phyloP scores from a whole-genome alignment of 352 stramenopile genomes.

The Thraustochytrium striatum region DNA sequence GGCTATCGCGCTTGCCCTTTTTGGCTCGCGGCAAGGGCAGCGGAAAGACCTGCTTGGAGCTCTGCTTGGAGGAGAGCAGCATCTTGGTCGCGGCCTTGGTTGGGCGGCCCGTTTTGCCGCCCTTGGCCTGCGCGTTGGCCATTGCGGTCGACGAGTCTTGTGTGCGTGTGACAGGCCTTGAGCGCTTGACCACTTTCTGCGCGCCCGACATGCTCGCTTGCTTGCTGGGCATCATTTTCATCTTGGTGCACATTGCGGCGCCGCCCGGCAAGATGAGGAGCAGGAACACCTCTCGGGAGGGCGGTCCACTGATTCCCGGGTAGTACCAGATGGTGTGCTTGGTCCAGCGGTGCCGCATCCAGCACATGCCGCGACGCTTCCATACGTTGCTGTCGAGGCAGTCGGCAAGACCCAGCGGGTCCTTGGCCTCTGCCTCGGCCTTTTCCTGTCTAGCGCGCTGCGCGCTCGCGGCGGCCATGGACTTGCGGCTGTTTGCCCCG shows the following conservation, averaged over 20 bases:
- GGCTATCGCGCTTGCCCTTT: too few species aligned
- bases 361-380: conserved; percentile 26
- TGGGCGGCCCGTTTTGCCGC: too few species aligned
- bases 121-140: too few species aligned
- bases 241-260: conserved; percentile 10
- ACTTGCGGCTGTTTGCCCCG: background rate
- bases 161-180: too few species aligned
- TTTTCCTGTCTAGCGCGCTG: background rate
- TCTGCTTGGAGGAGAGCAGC: too few species aligned
- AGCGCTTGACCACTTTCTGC: too few species aligned
- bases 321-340: conserved; percentile 42
- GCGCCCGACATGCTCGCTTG: background rate
- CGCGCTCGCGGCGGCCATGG: background rate
- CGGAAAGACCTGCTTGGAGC: too few species aligned
- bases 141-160: too few species aligned
- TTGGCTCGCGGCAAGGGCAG: too few species aligned
- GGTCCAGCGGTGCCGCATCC: conserved; percentile 12
- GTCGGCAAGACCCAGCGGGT: background rate
- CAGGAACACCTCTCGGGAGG: conserved; percentile 7
- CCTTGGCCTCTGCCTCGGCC: background rate
- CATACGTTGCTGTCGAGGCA: background rate
- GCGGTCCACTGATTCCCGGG: conserved; percentile 26
- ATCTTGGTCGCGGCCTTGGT: too few species aligned
- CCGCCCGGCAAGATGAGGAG: conserved; percentile 10
- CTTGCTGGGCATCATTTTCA: background rate